phyloP scores from a whole-genome alignment of 2,329 filamentous ascomycete species.

The Venturia nashicola region DNA sequence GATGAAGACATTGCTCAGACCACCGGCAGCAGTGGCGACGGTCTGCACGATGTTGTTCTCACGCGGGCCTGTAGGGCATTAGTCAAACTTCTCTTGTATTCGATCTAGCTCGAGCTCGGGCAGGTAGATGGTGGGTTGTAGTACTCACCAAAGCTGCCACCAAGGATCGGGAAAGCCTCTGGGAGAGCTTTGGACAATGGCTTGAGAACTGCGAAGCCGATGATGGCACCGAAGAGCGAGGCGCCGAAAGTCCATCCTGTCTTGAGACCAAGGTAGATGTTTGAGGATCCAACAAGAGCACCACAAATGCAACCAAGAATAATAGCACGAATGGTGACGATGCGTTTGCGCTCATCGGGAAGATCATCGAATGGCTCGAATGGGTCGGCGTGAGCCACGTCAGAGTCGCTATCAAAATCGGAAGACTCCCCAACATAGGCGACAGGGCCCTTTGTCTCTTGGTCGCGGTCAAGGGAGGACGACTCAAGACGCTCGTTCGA shows the following conservation, averaged over 20 bases:
- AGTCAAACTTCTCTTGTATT: too few species aligned
- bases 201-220: conserved; percentile 47
- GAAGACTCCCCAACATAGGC: too few species aligned
- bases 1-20: conserved; percentile 45
- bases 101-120: too few species aligned
- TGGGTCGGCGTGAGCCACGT: too few species aligned
- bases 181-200: conserved; percentile 37
- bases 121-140: too few species aligned
- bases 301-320: conserved; percentile 43
- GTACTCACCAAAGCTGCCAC: conserved; percentile 44
- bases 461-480: too few species aligned
- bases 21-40: conserved; percentile 46
- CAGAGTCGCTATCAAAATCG: too few species aligned
- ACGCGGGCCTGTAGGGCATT: too few species aligned
- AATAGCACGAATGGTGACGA: conserved; percentile 44
- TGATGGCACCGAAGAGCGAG: conserved; percentile 31
- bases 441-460: too few species aligned
- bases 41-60: conserved; percentile 53
- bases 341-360: conserved; percentile 32
- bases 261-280: conserved; percentile 46
- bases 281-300: conserved; percentile 48
- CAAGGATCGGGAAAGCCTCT: conserved; percentile 37
- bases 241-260: conserved; percentile 33
- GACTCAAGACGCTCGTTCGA: too few species aligned
- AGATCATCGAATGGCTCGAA: conserved; percentile 31